Base-by-base conservation (phyloP, 805 yeast species). In the Metschnikowia amazonensis region DNA sequence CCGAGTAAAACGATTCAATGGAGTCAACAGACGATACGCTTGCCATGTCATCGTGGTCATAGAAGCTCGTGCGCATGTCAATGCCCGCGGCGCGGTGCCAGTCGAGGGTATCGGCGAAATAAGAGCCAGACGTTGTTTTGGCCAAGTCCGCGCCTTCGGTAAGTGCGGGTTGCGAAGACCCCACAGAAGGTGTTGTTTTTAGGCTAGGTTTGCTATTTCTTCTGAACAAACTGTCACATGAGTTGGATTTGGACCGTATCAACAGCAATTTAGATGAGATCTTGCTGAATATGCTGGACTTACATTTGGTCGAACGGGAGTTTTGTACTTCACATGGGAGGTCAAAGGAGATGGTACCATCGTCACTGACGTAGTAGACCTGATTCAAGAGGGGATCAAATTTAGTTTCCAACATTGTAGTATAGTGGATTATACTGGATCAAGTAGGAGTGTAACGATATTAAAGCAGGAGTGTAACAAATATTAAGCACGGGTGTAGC, bases 21-120 rank as follows among this genome's bases (percentile, higher is more conserved):
- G 63, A 58, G 31, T 64, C 61, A 16, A 47, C 50, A 1, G 62
- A 53, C 33, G 53, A 47, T 3, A 57, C 53, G 9, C 64, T 58
- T 18, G 48, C 52, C 28, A 48, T 20, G 17, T 57, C 60, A 55
- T 56, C 56, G 52, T 25, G 53, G 13, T 25, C 40, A 27, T 42
- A 47, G 29, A 51, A 45, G 24, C 45, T 41, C 36, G 46, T 20
- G 9, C 45, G 44, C 42, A 56, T 56, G 31, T 52, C 55, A 11
- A 66, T 14, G 18, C 29, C 21, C 7, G 21, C 16, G 4, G 31
- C 10, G 3, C 10, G 13, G 35, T 14, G 18, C 45, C 35, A 36
- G 10, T 11, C 18, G 14, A 30, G 18, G 24, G 13, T 4, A 9
- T 25, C 44, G 23, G 27, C 25, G 16, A 39, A 39, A 17, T 40